Evolutionary conservation across 2,329 filamentous ascomycete genomes (phyloP).

Genomic region (Cladosporium sp.): DNA sequence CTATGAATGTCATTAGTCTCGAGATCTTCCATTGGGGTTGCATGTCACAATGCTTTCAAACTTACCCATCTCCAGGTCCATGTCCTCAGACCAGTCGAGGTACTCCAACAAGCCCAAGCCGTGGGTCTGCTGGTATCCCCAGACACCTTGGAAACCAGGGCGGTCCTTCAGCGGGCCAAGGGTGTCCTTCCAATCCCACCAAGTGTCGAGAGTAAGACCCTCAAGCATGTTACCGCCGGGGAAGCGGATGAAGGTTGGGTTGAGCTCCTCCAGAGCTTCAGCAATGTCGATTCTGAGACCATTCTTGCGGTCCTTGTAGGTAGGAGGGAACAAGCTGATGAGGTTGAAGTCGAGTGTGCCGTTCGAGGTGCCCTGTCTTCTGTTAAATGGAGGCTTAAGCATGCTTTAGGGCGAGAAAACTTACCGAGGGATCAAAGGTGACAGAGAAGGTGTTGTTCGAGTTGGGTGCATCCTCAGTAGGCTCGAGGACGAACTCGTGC

Average conservation of each 20-base stretch:
- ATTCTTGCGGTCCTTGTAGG: slow-evolving; percentile 50
- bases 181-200: slow-evolving; percentile 51
- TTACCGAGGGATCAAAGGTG: slow-evolving; percentile 42
- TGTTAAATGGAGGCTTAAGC: not conserved
- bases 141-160: slow-evolving; percentile 46
- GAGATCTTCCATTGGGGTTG: slow-evolving; percentile 28
- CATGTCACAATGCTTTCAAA: not conserved
- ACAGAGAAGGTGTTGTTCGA: slow-evolving; percentile 51
- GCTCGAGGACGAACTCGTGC: slow-evolving; percentile 37
- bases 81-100: slow-evolving; percentile 47
- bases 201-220: slow-evolving; percentile 26
- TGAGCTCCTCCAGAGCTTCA: slow-evolving; percentile 41
- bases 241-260: slow-evolving; percentile 42
- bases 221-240: slow-evolving; percentile 51
- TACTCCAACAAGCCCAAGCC: slow-evolving; percentile 60
- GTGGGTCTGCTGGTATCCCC: slow-evolving; percentile 57
- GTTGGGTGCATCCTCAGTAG: slow-evolving; percentile 41
- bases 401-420: too few relatives aligned
- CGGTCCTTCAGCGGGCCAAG: slow-evolving; percentile 48
- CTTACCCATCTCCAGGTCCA: slow-evolving; percentile 11
- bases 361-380: slow-evolving; percentile 28
- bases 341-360: slow-evolving; percentile 48
- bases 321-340: slow-evolving; percentile 52
- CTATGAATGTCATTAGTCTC: slow-evolving; percentile 15
- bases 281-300: slow-evolving; percentile 49